Conservation (phyloP, 345 rosid species). For the Citrus inodora region DNA sequence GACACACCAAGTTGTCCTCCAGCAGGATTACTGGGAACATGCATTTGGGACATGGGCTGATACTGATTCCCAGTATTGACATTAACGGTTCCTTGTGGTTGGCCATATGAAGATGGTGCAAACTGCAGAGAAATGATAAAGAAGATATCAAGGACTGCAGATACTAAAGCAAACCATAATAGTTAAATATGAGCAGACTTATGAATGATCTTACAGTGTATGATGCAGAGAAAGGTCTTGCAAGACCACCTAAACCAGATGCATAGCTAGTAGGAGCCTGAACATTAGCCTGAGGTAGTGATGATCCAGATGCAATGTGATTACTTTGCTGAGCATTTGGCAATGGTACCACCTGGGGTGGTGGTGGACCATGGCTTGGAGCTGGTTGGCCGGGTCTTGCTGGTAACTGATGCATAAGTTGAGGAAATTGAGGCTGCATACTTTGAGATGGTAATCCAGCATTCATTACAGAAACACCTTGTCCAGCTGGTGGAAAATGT, state of each 20-base stretch:
- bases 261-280: constrained; percentile 46
- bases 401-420: constrained; percentile 55
- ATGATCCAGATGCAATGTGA: constrained; percentile 46
- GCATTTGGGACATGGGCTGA: constrained; percentile 52
- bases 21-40: constrained; percentile 39
- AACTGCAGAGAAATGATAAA: constrained; percentile 41
- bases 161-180: constrained; percentile 15
- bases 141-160: constrained; percentile 9
- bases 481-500: constrained; percentile 64
- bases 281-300: constrained; percentile 46
- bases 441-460: constrained; percentile 66
- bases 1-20: constrained; percentile 49
- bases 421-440: constrained; percentile 62
- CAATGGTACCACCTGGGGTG: constrained; percentile 47
- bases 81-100: constrained; percentile 36
- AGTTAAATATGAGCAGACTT: constrained; percentile 6
- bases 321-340: constrained; percentile 49
- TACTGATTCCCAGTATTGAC: constrained; percentile 40
- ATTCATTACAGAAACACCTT: constrained; percentile 56
- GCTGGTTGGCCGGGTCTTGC: constrained; percentile 58
- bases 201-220: constrained; percentile 53
- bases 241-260: constrained; percentile 55
- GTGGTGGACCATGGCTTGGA: constrained; percentile 39
- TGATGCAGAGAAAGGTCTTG: constrained; percentile 55
- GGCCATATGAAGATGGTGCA: constrained; percentile 56